phyloP scores from a whole-genome alignment of 805 yeast genomes.

The Metschnikowia peoriensis region DNA sequence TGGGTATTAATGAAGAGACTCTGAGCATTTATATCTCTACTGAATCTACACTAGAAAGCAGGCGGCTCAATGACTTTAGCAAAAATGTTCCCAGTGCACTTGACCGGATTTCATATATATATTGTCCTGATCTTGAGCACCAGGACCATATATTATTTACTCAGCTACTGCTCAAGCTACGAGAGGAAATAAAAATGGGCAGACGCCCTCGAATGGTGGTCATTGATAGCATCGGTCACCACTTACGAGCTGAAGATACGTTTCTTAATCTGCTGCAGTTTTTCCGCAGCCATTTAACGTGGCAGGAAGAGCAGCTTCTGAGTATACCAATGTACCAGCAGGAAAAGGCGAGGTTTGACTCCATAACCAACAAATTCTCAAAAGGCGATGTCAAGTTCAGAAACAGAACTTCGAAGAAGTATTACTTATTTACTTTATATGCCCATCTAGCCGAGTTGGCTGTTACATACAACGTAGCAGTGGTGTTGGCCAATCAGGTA shows the following conservation, averaged over 20 bases:
- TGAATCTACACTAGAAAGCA: conserved; percentile 69
- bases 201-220: conserved; percentile 52
- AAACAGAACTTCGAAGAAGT: conserved; percentile 39
- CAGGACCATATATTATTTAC: conserved; percentile 71
- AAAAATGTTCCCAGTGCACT: conserved; percentile 17
- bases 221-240: conserved; percentile 84
- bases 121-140: conserved; percentile 64
- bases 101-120: conserved; percentile 48
- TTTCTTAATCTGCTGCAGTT: conserved; percentile 22
- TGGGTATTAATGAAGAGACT: conserved; percentile 1
- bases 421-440: conserved; percentile 44
- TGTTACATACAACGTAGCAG: conserved; percentile 46
- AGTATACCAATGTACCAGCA: conserved; percentile 6
- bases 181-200: conserved; percentile 21
- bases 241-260: conserved; percentile 57
- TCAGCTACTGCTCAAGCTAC: conserved; percentile 58
- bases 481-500: conserved; percentile 79
- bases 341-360: conserved; percentile 26
- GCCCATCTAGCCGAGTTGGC: conserved; percentile 52
- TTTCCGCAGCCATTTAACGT: conserved; percentile 9
- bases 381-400: conserved; percentile 12
- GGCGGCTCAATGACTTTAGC: conserved; percentile 42
- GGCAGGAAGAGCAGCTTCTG: conserved; percentile 15
- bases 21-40: conserved; percentile 68
- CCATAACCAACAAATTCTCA: conserved; percentile 22